Evolutionary conservation across 2,329 filamentous ascomycete genomes (phyloP).

Genomic region (Xylaria multiplex): DNA sequence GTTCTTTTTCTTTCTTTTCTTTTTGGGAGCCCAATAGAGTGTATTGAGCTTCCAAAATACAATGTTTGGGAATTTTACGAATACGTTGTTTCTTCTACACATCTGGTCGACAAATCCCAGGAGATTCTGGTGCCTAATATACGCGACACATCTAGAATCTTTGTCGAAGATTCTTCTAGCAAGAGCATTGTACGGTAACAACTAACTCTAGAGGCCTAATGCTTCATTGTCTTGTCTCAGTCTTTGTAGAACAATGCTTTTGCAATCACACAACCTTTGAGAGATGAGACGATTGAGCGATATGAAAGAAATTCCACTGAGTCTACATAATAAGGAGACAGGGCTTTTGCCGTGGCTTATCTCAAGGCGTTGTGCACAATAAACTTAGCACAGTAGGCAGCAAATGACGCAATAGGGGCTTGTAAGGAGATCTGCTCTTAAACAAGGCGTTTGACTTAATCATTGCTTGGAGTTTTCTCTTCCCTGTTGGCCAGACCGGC

Average conservation of each 20-base stretch:
- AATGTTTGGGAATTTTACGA: neutral
- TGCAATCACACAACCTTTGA: conserved; percentile 6
- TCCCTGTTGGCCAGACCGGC: too few relatives aligned
- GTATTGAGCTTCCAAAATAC: conserved; percentile 10
- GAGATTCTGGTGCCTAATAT: conserved; percentile 12
- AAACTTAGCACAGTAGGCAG: neutral
- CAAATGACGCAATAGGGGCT: conserved; percentile 1
- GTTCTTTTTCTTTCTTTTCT: conserved; percentile 2
- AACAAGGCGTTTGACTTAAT: neutral
- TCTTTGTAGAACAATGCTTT: conserved; percentile 13
- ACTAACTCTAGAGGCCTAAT: conserved; percentile 5
- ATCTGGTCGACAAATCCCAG: neutral
- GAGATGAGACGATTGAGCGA: neutral
- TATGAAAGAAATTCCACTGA: neutral
- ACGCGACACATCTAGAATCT: neutral
- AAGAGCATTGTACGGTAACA: conserved; percentile 8
- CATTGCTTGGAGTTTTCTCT: neutral
- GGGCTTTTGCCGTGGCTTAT: neutral
- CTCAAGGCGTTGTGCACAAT: neutral
- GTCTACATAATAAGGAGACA: neutral
- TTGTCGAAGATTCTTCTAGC: conserved; percentile 13
- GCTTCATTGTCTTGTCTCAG: neutral
- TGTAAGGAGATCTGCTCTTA: neutral
- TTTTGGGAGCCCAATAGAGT: conserved; percentile 1
- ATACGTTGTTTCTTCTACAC: neutral